These are phyloP conservation scores for Dimargaris verticillata DNA, from an alignment of 192 early-diverging fungal species.

Conservation along the genomic window DNA sequence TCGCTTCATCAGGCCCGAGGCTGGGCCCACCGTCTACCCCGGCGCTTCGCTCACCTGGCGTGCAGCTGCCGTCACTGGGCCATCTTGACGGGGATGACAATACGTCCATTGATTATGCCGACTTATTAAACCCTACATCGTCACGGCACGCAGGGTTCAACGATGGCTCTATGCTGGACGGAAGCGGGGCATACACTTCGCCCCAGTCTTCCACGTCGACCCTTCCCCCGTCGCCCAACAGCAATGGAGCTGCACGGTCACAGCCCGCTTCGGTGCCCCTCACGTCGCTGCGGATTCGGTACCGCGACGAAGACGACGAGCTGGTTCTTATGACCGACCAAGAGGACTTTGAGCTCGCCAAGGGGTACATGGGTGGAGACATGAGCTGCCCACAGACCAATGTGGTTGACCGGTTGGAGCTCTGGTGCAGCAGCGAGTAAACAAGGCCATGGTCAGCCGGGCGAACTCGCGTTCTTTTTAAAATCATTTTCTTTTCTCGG, in stretches of 20 bases:
- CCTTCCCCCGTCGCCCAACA: neutral
- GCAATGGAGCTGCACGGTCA: neutral
- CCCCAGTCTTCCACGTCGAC: neutral
- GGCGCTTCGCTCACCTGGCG: neutral
- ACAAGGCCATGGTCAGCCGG: neutral
- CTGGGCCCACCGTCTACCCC: neutral
- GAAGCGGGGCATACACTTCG: neutral
- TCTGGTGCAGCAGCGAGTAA: constrained; percentile 29
- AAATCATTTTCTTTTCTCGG: neutral
- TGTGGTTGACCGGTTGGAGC: constrained; percentile 34
- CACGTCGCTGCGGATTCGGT: constrained; percentile 43
- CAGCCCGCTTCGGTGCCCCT: neutral
- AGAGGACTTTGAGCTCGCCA: constrained; percentile 70
- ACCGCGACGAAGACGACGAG: constrained; percentile 74
- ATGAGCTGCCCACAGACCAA: constrained; percentile 28
- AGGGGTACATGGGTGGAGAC: constrained; percentile 32
- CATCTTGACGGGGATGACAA: neutral
- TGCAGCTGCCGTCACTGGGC: neutral
- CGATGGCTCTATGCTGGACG: neutral
- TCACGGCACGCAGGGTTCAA: neutral
- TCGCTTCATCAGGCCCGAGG: neutral
- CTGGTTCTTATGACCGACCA: constrained; percentile 80
- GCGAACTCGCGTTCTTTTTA: neutral
- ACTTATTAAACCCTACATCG: neutral
- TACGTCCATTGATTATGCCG: neutral